phyloP scores from a whole-genome alignment of 176 grass and related monocot species.

The Stipa capillata region DNA sequence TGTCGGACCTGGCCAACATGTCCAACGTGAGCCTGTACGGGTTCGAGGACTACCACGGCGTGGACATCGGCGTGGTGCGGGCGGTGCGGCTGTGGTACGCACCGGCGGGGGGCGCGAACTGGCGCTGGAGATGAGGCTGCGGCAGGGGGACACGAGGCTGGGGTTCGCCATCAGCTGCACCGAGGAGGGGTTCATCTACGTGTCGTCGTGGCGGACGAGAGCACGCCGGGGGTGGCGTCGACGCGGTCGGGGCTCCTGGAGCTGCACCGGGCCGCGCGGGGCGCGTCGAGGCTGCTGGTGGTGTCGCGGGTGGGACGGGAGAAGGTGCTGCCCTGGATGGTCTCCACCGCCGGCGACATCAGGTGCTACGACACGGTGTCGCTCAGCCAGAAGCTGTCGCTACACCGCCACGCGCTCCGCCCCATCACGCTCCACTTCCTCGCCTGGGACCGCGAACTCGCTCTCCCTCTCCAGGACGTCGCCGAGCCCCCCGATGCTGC shows the following conservation, averaged over 20 bases:
- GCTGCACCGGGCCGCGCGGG: conserved; percentile 48
- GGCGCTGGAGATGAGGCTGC: conserved; percentile 59
- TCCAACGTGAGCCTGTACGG: conserved; percentile 79
- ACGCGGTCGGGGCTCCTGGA: conserved; percentile 62
- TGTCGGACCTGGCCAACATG: conserved; percentile 72
- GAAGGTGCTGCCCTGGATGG: conserved; percentile 88
- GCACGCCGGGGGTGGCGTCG: conserved; percentile 49
- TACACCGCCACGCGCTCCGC: conserved; percentile 81
- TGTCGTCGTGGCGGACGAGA: conserved; percentile 85
- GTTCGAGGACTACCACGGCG: conserved; percentile 97
- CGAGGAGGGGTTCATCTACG: conserved; percentile 88
- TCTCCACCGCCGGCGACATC: conserved; percentile 61
- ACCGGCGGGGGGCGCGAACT: conserved; percentile 44
- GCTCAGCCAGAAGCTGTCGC: conserved; percentile 91
- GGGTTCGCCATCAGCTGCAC: conserved; percentile 92
- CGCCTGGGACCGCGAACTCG: conserved; percentile 46
- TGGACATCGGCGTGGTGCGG: conserved; percentile 80
- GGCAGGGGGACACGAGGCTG: conserved; percentile 61
- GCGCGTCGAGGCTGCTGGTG: conserved; percentile 57
- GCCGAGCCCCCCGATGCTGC: conserved; percentile 9
- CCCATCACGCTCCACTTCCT: conserved; percentile 85
- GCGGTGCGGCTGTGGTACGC: conserved; percentile 81
- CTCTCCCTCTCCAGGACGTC: not conserved
- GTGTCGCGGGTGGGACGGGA: conserved; percentile 63
- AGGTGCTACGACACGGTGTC: conserved; percentile 94